Evolutionary conservation across 2,329 filamentous ascomycete genomes (phyloP).

Genomic region (Ceratocystis colombiana): DNA sequence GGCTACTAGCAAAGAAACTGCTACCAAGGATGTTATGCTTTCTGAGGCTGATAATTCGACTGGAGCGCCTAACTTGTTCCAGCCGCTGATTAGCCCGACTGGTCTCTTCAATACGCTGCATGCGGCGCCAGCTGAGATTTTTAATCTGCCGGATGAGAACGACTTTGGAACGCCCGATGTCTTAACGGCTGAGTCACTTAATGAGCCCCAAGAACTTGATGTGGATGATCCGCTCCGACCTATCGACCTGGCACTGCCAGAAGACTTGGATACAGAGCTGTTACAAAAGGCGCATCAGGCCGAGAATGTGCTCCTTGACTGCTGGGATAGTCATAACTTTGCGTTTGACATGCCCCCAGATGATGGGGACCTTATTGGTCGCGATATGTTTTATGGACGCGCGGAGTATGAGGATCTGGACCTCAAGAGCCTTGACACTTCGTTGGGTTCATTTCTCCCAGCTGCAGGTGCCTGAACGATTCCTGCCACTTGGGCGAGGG

Average conservation of each 20-base stretch:
- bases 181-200: slow-evolving; percentile 21
- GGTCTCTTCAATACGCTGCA: slow-evolving; percentile 16
- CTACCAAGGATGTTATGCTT: neutral
- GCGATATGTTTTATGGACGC: slow-evolving; percentile 16
- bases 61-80: slow-evolving; percentile 4
- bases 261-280: slow-evolving; percentile 18
- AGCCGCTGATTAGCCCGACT: slow-evolving; percentile 17
- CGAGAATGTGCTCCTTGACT: neutral
- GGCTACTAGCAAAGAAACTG: neutral
- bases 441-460: neutral
- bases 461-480: neutral
- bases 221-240: slow-evolving; percentile 1
- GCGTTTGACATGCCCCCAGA: neutral
- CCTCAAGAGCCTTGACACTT: slow-evolving; percentile 8
- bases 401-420: slow-evolving; percentile 7
- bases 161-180: slow-evolving; percentile 15
- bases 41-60: neutral
- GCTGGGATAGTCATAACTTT: slow-evolving; percentile 2
- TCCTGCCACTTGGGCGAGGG: neutral
- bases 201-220: slow-evolving; percentile 19
- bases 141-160: slow-evolving; percentile 4
- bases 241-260: slow-evolving; percentile 6
- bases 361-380: slow-evolving; percentile 18
- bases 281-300: slow-evolving; percentile 16
- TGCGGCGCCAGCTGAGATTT: slow-evolving; percentile 19